Evolutionary conservation across 495 filamentous ascomycete genomes (phyloP).

Genomic region (Trichocladium uniseriatum): DNA sequence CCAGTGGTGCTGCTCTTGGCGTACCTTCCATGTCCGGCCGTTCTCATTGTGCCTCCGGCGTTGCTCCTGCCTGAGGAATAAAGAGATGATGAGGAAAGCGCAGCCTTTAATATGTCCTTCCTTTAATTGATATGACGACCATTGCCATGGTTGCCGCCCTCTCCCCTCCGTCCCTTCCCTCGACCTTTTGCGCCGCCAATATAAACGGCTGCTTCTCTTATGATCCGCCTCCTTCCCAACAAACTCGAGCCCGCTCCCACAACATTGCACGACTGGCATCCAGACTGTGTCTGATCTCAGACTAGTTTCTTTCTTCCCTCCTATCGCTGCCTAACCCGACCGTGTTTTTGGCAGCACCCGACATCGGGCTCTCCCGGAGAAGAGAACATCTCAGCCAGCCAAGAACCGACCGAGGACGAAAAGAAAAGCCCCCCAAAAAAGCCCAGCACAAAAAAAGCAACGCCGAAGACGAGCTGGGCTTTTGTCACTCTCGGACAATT

Average conservation of each 20-base stretch:
- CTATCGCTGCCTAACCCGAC: conserved; percentile 13
- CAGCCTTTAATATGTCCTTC: conserved; percentile 17
- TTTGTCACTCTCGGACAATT: neutral
- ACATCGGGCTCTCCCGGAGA: neutral
- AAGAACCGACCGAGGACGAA: neutral
- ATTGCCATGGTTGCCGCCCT: conserved; percentile 21
- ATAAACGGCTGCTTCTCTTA: conserved; percentile 12
- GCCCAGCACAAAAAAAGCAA: conserved; percentile 5
- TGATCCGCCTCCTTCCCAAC: conserved; percentile 6
- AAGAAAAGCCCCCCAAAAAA: neutral
- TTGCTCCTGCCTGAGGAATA: conserved; percentile 21
- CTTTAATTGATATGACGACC: conserved; percentile 25
- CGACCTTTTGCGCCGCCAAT: conserved; percentile 10
- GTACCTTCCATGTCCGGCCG: conserved; percentile 29
- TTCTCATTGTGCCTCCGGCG: conserved; percentile 25
- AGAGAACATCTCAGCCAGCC: neutral
- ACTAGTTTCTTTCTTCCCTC: conserved; percentile 2
- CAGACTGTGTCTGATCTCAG: conserved; percentile 11
- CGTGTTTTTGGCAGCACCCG: conserved; percentile 2
- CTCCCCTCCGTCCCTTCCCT: neutral
- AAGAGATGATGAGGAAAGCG: conserved; percentile 19
- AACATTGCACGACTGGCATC: conserved; percentile 4
- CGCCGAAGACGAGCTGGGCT: neutral
- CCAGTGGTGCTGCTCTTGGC: neutral
- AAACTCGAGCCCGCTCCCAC: neutral